A percentile compares a stretch with the other conserved stretches of the same genome.
Conservation (phyloP, 352 stramenopile species). For the Achlya hypogyna region DNA sequence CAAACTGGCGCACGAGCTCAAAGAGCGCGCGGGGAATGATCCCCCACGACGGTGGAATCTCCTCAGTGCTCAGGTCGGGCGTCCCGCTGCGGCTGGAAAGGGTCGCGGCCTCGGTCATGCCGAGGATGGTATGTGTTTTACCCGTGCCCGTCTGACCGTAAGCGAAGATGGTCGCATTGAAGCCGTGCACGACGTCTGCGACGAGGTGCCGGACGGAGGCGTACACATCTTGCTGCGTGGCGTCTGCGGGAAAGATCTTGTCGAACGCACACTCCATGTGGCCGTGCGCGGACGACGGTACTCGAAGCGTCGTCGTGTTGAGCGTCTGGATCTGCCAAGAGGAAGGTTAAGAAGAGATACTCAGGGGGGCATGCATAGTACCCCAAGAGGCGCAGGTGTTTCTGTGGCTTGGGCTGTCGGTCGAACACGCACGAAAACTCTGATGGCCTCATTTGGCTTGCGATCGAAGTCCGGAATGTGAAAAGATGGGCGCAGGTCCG, state of each 20-base stretch:
- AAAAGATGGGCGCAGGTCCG: not conserved
- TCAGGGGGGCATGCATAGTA: not conserved
- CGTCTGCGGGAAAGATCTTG: constrained; percentile 45
- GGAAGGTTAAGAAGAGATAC: not conserved
- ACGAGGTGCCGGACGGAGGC: constrained; percentile 51
- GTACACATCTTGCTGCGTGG: constrained; percentile 79
- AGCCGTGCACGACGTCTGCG: constrained; percentile 57
- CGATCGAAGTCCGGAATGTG: not conserved
- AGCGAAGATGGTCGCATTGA: constrained; percentile 87
- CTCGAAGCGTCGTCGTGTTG: not conserved
- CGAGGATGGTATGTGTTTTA: constrained; percentile 90
- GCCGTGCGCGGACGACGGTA: constrained; percentile 3
- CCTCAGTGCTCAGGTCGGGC: not conserved
- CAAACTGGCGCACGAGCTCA: constrained; percentile 45
- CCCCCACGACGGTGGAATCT: constrained; percentile 33
- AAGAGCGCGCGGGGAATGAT: constrained; percentile 70
- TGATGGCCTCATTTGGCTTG: constrained; percentile 27
- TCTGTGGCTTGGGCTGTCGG: constrained; percentile 25
- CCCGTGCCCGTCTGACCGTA: constrained; percentile 88
- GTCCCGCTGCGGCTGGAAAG: not conserved
- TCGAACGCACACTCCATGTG: constrained; percentile 68
- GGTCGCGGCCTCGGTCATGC: constrained; percentile 27
- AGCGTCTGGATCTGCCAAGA: not conserved
- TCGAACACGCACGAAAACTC: constrained; percentile 69
- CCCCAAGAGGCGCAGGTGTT: not conserved